Evolutionary conservation across 1,139 yeast species (phyloP).

Genomic region (Pichia sp.): DNA sequence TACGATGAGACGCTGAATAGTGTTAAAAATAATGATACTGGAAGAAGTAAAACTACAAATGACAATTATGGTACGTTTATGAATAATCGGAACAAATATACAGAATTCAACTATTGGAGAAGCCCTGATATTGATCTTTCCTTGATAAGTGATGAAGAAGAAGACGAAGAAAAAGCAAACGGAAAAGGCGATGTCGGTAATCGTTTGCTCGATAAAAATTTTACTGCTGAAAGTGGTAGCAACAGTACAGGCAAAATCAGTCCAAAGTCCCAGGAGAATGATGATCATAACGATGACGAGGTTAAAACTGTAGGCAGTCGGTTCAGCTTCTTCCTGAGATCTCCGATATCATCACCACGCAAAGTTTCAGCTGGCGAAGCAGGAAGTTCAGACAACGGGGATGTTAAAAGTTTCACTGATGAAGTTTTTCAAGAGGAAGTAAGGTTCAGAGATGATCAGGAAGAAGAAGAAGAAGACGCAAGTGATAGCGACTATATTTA

Average conservation of each 20-base stretch:
- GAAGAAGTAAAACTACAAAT: background rate
- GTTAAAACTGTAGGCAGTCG: constrained; percentile 6
- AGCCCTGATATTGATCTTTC: constrained; percentile 64
- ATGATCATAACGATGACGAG: background rate
- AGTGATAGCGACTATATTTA: constrained; percentile 24
- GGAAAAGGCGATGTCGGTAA: constrained; percentile 2
- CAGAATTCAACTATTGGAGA: constrained; percentile 73
- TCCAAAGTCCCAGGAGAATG: background rate
- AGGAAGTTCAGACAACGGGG: background rate
- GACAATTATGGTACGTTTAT: background rate
- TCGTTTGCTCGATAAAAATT: too few species aligned
- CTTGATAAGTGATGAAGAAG: constrained; percentile 43
- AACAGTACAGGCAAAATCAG: background rate
- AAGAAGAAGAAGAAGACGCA: constrained; percentile 16
- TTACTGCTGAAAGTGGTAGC: background rate
- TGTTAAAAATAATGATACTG: background rate
- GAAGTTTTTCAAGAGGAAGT: background rate
- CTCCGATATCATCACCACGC: constrained; percentile 11
- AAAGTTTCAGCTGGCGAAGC: background rate
- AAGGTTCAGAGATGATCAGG: constrained; percentile 20
- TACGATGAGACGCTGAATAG: background rate
- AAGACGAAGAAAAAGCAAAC: constrained; percentile 6
- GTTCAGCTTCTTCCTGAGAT: constrained; percentile 18
- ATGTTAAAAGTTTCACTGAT: background rate
- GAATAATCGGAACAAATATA: background rate